These are phyloP conservation scores for Psilocybe mexicana DNA, from an alignment of 1,284 basidiomycete species.

Conservation along the genomic window DNA sequence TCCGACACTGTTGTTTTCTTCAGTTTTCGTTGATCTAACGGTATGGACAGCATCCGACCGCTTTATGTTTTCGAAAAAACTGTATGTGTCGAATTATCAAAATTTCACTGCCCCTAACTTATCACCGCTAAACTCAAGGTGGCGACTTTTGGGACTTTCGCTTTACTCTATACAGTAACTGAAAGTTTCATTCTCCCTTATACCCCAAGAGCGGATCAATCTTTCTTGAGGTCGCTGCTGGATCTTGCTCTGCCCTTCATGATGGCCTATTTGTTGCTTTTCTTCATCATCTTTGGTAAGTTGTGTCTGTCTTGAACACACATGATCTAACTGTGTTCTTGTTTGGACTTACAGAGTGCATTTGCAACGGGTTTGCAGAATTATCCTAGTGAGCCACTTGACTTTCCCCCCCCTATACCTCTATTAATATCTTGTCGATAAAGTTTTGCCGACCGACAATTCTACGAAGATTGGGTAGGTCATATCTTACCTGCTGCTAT, in stretches of 20 bases:
- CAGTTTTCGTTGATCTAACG: neutral
- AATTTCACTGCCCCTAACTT: neutral
- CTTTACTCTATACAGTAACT: conserved; percentile 87
- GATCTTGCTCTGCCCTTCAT: conserved; percentile 95
- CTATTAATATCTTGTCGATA: conserved; percentile 5
- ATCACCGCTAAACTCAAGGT: conserved; percentile 36
- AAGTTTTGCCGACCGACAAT: conserved; percentile 93
- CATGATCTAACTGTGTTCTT: neutral
- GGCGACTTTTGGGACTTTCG: conserved; percentile 95
- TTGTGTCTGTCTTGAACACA: conserved; percentile 15
- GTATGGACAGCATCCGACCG: conserved; percentile 71
- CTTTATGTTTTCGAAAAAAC: conserved; percentile 95
- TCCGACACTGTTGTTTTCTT: neutral
- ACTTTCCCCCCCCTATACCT: neutral
- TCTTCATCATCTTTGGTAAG: conserved; percentile 82
- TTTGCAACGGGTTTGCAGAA: conserved; percentile 95
- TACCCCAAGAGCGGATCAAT: conserved; percentile 71
- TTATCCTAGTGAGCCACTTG: conserved; percentile 67
- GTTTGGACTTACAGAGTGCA: conserved; percentile 67
- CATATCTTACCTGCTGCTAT: conserved; percentile 26
- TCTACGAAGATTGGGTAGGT: conserved; percentile 92
- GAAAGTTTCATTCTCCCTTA: conserved; percentile 92
- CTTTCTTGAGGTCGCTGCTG: conserved; percentile 75
- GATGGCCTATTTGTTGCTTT: conserved; percentile 77
- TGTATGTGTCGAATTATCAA: conserved; percentile 24